Percentiles rank a stretch among this genome's conserved stretches.
Evolutionary conservation across 2,329 filamentous ascomycete genomes (phyloP).

Genomic region (Arthrobotrys megalospora): DNA sequence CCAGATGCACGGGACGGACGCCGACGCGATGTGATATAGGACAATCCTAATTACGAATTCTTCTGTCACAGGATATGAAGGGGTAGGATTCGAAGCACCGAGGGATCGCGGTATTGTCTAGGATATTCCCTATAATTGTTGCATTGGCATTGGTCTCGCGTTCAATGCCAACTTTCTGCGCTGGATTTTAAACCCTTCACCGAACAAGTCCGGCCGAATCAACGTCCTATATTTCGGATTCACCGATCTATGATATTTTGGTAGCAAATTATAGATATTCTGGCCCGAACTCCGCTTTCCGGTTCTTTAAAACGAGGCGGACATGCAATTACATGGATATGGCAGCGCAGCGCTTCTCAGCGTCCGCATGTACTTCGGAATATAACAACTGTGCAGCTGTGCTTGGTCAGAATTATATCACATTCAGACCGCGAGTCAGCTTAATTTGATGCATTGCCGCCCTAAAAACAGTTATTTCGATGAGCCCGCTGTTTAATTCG

Average conservation of each 20-base stretch:
- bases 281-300: background rate
- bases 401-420: background rate
- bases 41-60: no score
- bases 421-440: background rate
- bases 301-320: slow-evolving; percentile 21
- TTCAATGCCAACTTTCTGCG: background rate
- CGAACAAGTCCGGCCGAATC: slow-evolving; percentile 26
- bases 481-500: slow-evolving; percentile 9
- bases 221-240: background rate
- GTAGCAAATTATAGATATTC: background rate
- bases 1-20: background rate
- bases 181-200: background rate
- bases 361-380: background rate
- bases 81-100: background rate
- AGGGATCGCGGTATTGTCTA: slow-evolving; percentile 6
- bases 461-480: slow-evolving; percentile 24
- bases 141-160: slow-evolving; percentile 1
- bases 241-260: slow-evolving; percentile 1
- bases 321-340: slow-evolving; percentile 9
- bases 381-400: slow-evolving; percentile 4
- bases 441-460: slow-evolving; percentile 15
- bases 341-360: background rate
- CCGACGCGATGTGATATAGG: slow-evolving; percentile 9
- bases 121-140: background rate
- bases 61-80: background rate